Evolutionary conservation across 345 rosid species (phyloP).

Genomic region (Cardamine chenopodiifolia): DNA sequence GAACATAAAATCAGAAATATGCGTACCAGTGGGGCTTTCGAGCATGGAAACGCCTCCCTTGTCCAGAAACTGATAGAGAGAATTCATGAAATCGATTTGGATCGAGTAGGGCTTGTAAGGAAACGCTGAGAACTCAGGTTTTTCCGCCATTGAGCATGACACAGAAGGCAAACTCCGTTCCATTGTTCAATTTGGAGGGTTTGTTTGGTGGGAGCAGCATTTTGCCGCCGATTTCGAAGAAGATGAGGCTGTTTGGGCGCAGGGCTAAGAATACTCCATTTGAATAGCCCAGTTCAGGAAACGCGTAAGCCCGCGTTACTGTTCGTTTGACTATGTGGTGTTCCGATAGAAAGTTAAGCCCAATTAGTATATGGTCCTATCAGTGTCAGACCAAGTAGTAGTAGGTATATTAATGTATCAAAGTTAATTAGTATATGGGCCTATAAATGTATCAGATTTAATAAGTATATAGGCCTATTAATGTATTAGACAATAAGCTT

Average conservation of each 20-base stretch:
- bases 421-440: neutral
- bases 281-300: neutral
- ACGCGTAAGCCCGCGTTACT: neutral
- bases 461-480: neutral
- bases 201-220: constrained; percentile 2
- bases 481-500: no score
- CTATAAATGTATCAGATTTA: neutral
- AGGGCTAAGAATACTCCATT: neutral
- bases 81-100: constrained; percentile 81
- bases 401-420: no score
- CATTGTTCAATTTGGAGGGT: neutral
- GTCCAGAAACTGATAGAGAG: constrained; percentile 76
- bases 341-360: no score
- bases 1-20: neutral
- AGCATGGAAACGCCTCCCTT: constrained; percentile 94
- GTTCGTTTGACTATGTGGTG: no score
- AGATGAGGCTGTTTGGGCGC: no score
- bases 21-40: constrained; percentile 88
- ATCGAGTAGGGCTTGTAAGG: constrained; percentile 83
- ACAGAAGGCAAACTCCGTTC: neutral
- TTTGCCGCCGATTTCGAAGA: constrained; percentile 34
- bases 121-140: constrained; percentile 58
- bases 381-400: no score
- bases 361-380: neutral
- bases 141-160: constrained; percentile 18